Conservation (phyloP, 2,329 filamentous ascomycete species). For the Aureobasidium zeae region DNA sequence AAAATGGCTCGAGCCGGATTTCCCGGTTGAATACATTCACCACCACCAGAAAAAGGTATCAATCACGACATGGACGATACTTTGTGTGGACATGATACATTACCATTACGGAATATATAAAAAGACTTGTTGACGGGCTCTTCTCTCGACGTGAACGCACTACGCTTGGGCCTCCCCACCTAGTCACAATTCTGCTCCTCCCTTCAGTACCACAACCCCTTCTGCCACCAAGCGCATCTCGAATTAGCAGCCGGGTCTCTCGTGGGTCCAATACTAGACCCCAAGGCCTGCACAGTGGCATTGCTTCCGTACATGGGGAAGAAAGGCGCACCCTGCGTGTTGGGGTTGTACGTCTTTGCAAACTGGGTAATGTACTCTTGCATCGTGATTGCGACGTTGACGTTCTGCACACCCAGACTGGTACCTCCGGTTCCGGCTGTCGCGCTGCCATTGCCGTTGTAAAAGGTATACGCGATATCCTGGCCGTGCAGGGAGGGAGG, state of each 20-base stretch:
- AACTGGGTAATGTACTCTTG: conserved; percentile 40
- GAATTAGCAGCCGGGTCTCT: conserved; percentile 39
- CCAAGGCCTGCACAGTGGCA: conserved; percentile 36
- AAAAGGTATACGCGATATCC: conserved; percentile 47
- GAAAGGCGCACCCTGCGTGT: conserved; percentile 31
- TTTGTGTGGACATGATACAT: too few species aligned
- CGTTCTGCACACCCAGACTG: conserved; percentile 9
- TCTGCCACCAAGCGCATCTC: conserved; percentile 48
- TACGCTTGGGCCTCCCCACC: too few species aligned
- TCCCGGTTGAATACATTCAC: conserved; percentile 27
- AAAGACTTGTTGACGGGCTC: too few species aligned
- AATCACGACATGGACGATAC: too few species aligned
- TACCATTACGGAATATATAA: too few species aligned
- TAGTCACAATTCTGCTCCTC: too few species aligned
- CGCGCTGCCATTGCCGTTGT: conserved; percentile 29
- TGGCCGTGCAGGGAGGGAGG: conserved; percentile 45
- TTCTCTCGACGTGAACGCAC: too few species aligned
- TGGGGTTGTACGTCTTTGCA: conserved; percentile 32
- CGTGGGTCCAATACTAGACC: conserved; percentile 29
- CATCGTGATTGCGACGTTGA: conserved; percentile 34
- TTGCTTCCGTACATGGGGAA: conserved; percentile 42
- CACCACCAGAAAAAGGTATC: too few species aligned
- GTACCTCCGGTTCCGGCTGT: conserved; percentile 7
- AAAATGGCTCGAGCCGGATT: conserved; percentile 53
- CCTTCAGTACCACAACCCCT: conserved; percentile 32